phyloP scores from a whole-genome alignment of 192 early-diverging fungal genomes.

The Backusella australiensis region DNA sequence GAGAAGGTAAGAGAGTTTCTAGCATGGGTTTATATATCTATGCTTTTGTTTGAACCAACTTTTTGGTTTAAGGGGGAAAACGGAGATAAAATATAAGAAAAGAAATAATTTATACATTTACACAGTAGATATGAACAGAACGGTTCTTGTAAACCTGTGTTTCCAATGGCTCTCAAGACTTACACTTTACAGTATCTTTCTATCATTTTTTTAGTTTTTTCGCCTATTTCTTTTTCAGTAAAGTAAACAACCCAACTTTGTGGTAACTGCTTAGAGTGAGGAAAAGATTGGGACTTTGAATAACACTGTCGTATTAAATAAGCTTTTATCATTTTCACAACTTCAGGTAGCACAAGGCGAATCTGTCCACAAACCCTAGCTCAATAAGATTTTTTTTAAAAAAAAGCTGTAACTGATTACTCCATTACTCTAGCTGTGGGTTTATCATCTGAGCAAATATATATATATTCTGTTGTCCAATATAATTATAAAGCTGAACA shows the following conservation, averaged over 20 bases:
- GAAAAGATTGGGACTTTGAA: background rate
- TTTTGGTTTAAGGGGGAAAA: background rate
- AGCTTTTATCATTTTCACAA: background rate
- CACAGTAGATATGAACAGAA: background rate
- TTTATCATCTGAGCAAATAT: background rate
- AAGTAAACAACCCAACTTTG: background rate
- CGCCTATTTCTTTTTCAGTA: background rate
- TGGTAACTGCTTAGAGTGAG: background rate
- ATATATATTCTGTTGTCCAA: background rate
- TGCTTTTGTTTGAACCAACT: background rate
- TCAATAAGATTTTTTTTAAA: background rate
- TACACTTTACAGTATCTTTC: background rate
- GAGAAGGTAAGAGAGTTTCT: background rate
- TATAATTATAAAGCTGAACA: background rate
- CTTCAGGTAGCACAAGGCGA: background rate
- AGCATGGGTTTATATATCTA: background rate
- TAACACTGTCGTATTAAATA: background rate
- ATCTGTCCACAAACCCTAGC: background rate
- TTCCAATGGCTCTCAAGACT: background rate
- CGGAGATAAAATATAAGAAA: slow-evolving; percentile 5
- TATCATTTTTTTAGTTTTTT: background rate
- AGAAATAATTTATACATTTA: background rate
- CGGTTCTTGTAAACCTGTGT: background rate
- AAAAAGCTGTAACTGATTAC: background rate
- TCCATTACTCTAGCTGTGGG: background rate